Evolutionary conservation across 495 filamentous ascomycete genomes (phyloP).

Genomic region (Elaphomyces granulatus): DNA sequence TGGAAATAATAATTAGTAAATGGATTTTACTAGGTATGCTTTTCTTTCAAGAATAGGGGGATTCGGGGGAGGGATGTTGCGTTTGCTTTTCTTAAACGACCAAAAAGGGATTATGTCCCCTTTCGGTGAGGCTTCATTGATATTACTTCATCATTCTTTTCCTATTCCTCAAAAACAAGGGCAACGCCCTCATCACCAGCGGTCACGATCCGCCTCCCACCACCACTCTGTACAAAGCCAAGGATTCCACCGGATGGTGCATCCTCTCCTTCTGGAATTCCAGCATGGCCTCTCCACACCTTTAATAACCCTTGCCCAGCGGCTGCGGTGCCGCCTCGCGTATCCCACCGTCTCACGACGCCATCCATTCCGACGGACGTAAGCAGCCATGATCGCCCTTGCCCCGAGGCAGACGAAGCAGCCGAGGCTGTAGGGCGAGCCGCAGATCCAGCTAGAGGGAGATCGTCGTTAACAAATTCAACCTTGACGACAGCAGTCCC

Average conservation of each 20-base stretch:
- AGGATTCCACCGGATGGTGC: constrained; percentile 62
- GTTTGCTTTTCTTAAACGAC: too few relatives aligned
- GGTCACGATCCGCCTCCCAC: constrained; percentile 55
- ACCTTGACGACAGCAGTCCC: constrained; percentile 79
- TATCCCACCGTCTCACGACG: constrained; percentile 75
- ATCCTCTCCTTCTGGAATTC: constrained; percentile 56
- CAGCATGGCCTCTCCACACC: constrained; percentile 74
- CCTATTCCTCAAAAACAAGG: constrained; percentile 48
- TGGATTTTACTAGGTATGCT: too few relatives aligned
- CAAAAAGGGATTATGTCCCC: too few relatives aligned
- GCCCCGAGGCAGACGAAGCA: constrained; percentile 14
- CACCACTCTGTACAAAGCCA: constrained; percentile 68
- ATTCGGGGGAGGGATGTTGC: too few relatives aligned
- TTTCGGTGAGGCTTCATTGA: too few relatives aligned
- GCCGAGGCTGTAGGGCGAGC: constrained; percentile 12
- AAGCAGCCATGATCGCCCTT: constrained; percentile 44
- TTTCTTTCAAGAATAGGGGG: too few relatives aligned
- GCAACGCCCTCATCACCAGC: constrained; percentile 75
- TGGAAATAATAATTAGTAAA: too few relatives aligned
- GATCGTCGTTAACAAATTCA: constrained; percentile 53
- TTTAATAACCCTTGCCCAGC: constrained; percentile 48
- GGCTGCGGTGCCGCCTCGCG: constrained; percentile 57
- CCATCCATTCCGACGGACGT: constrained; percentile 79
- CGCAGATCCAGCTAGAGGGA: constrained; percentile 12
- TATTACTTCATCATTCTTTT: too few relatives aligned